Base-by-base conservation (phyloP, 2,329 filamentous ascomycete genomes). In the Periconia sp. region DNA sequence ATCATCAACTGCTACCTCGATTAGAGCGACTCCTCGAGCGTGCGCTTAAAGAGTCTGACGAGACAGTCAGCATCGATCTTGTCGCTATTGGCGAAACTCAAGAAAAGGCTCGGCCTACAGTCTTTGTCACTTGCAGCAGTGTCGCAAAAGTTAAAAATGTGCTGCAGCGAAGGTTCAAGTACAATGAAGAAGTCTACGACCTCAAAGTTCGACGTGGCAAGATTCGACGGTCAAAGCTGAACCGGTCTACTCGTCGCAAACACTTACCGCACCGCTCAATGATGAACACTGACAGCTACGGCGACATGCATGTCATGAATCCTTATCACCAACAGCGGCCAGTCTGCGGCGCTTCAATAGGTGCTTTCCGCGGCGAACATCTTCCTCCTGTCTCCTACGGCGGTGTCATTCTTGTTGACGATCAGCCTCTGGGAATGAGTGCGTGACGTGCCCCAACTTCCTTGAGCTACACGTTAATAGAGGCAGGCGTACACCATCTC, bases 381-480 rank as follows among this genome's bases (percentile, higher is more conserved):
- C 76, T 96, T 3, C 91, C 92, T 5, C 90, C 92, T 2, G 92
- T 95, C 3, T 95, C 90, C 22, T 91, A 95, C 55, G 92, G 92
- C 10, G 92, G 92, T 7, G 79, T 96, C 4, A 84, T 97, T 28
- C 74, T 94, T 22, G 84, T 97, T 2, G 91, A 97, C 62, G 84
- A 88, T 41, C 85, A 87, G 66, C 83, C 89, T 0, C 94, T 91
- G 60, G 92, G 92, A 10, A 94, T 97, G 89, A 96, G 90, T 43
- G 40, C 36, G 42, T 40, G 26, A 31, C 3, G 12, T 13, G n/a
- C 13, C 18, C 17, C 18, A 15, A 18, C n/a, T 18, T 23, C 11
- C 9, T 17, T 11, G 11, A 19, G 26, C 22, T 9, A n/a, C n/a
- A 19, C 29, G 22, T 17, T 44, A 21, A 44, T 31, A 31, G 23